A percentile compares a stretch with the other conserved stretches of the same genome.
Evolutionary conservation across 345 rosid genomes (phyloP).

Genomic region (Brassica rapa): DNA sequence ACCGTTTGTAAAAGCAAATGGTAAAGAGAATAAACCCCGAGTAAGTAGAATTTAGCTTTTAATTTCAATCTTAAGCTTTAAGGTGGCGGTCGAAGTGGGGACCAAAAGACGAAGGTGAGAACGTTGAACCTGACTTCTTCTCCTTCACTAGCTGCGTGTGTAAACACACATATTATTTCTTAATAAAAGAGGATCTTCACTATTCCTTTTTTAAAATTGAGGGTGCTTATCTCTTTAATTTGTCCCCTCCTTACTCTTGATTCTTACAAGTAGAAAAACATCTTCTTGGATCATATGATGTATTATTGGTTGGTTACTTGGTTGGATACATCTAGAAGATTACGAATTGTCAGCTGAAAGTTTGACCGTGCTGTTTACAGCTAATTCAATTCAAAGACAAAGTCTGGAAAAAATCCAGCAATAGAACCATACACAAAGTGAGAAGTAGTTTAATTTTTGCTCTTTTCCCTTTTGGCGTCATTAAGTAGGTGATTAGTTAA

Average conservation of each 20-base stretch:
- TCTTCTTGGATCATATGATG: background rate
- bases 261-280: background rate
- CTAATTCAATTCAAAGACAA: background rate
- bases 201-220: background rate
- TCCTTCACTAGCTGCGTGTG: background rate
- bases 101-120: background rate
- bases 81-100: background rate
- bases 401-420: background rate
- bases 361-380: background rate
- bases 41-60: background rate
- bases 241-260: background rate
- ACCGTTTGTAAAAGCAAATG: background rate
- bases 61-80: background rate
- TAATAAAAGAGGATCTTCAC: background rate
- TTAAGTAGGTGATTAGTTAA: background rate
- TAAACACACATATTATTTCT: background rate
- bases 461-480: background rate
- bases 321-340: background rate
- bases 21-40: background rate
- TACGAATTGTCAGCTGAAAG: background rate
- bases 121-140: background rate
- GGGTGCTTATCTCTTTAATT: background rate
- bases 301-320: background rate
- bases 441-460: background rate
- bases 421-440: background rate